Conservation (phyloP, 1,284 basidiomycete genomes). For the Serendipita sp. region DNA sequence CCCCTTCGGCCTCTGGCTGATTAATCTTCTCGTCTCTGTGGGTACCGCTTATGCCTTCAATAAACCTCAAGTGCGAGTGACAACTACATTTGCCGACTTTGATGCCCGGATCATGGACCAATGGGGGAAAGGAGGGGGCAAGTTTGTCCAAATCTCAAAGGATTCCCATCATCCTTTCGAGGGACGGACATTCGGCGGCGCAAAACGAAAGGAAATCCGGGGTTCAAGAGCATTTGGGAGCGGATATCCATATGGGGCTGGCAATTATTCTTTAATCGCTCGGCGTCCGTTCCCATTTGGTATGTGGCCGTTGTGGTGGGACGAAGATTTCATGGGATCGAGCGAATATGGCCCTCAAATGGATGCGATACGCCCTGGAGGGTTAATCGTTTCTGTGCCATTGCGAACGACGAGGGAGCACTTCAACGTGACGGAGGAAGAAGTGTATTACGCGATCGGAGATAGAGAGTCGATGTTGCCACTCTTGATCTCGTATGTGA, state of each 20-base stretch:
- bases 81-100: not conserved
- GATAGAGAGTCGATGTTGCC: not conserved
- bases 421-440: not conserved
- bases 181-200: not conserved
- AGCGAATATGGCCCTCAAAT: not conserved
- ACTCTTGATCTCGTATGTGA: not conserved
- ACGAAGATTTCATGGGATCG: not conserved
- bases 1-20: not conserved
- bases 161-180: not conserved
- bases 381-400: not conserved
- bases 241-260: conserved; percentile 16
- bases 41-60: not conserved
- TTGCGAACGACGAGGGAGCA: not conserved
- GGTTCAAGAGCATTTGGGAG: conserved; percentile 15
- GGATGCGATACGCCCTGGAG: not conserved
- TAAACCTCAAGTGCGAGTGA: not conserved
- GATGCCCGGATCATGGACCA: not conserved
- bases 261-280: conserved; percentile 11
- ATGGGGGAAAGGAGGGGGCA: not conserved
- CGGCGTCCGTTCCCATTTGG: conserved; percentile 16
- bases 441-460: not conserved
- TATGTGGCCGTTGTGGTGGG: conserved; percentile 16
- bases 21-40: not conserved
- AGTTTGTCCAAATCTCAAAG: not conserved
- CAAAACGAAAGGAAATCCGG: conserved; percentile 10